These are phyloP conservation scores for Usnea hakonensis DNA, from an alignment of 495 filamentous ascomycete genomes.

Conservation along the genomic window DNA sequence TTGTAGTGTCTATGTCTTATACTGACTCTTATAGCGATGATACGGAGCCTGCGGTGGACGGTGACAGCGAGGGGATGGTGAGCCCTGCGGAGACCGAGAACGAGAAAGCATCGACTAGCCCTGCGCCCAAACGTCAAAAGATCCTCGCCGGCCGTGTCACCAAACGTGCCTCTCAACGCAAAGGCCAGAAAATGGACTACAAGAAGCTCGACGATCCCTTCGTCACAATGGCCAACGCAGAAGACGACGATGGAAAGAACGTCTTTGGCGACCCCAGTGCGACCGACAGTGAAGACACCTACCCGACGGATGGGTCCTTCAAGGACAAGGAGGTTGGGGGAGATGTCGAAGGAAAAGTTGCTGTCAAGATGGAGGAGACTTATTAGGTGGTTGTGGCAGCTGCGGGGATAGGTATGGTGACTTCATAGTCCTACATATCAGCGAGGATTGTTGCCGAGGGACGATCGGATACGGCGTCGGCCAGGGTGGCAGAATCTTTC, in stretches of 20 bases:
- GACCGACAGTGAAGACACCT: conserved; percentile 1
- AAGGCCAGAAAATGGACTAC: conserved; percentile 3
- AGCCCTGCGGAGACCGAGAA: neutral
- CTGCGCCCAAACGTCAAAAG: neutral
- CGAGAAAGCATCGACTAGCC: no score
- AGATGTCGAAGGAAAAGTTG: neutral
- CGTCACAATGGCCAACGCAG: neutral
- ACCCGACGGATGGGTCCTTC: neutral
- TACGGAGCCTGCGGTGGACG: neutral
- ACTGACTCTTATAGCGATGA: neutral
- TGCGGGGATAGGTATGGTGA: neutral
- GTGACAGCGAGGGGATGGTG: neutral
- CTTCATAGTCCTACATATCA: neutral
- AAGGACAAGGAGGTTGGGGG: conserved; percentile 1
- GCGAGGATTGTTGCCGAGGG: neutral
- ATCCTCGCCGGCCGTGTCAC: neutral
- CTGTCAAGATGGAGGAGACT: neutral
- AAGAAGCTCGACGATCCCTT: conserved; percentile 13
- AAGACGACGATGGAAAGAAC: conserved; percentile 8
- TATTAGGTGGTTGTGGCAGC: neutral
- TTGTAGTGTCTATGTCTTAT: neutral
- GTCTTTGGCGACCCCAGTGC: neutral
- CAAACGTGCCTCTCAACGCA: conserved; percentile 14
- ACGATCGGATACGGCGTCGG: neutral
- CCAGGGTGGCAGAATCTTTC: neutral